Base-by-base conservation (phyloP, 1,284 basidiomycete genomes). In the Tausonia pullulans region DNA sequence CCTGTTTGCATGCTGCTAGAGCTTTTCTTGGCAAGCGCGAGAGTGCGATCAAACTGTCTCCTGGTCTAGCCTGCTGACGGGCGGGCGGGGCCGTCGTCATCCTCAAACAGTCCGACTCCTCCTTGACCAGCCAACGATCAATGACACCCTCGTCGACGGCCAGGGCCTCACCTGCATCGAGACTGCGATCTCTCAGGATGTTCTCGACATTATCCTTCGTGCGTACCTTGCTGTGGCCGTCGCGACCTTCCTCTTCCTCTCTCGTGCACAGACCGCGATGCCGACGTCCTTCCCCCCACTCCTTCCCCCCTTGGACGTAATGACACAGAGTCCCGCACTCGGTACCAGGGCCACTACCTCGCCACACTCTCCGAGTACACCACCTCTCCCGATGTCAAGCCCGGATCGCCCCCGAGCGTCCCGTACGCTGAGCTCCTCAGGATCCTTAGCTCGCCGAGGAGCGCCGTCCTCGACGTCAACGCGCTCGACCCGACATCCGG, bases 181-280 rank as follows among this genome's bases (percentile, higher is more conserved):
- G 40, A 84, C 89, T 2, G 89, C 79, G 0, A 70, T 86, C 4
- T 84, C 83, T 40, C 66, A 72, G 2, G 78, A 80, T 61, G 82
- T 84, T 10, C 87, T 84, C 62, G 85, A 88, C 2, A 78, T 84
- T 1, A 84, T 98, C 51, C 84, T 90, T 70, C 85, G 90, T 87
- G 67, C 64, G 82, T 75, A 6, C 27, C 27, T 27, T 27, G 27
- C 27, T 27, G 27, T 27, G 27, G 27, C 41, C 60, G 39, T 52
- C 40, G 49, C 7, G 11, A 9, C 11, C 43, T 14, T 0, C 7
- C 14, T 11, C 8, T 7, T 52, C 41, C 40, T 57, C 1, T 16
- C 56, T 58, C 39, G 48, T 67, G 58, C 46, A 27, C 27, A 27
- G 27, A 27, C 27, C 27, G 27, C 27, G 27, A 27, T 27, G 27